Percentiles rank a stretch among this genome's conserved stretches.
Evolutionary conservation across 306 rosid genomes (phyloP).

Genomic region (Ziziphus jujuba): DNA sequence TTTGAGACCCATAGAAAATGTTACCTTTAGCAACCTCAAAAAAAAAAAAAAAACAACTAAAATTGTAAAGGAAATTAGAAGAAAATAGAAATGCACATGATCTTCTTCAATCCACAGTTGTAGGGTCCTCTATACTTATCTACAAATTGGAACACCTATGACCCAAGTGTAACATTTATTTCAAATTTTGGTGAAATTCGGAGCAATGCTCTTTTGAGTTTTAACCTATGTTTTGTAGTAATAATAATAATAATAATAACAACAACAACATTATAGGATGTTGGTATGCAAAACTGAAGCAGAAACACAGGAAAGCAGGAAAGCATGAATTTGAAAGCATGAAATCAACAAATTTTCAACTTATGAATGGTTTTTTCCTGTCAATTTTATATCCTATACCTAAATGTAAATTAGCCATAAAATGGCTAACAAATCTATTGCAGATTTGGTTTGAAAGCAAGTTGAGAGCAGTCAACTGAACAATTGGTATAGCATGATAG

Average conservation of each 20-base stretch:
- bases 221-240: neutral
- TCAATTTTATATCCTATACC: too few relatives aligned
- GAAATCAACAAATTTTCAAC: too few relatives aligned
- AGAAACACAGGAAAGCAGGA: too few relatives aligned
- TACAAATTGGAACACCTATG: constrained; percentile 82
- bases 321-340: too few relatives aligned
- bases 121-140: constrained; percentile 81
- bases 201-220: neutral
- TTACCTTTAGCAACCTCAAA: neutral
- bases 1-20: neutral
- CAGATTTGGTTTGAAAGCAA: too few relatives aligned
- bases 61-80: neutral
- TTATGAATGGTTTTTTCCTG: too few relatives aligned
- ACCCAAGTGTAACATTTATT: neutral
- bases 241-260: neutral
- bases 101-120: constrained; percentile 59
- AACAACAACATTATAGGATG: too few relatives aligned
- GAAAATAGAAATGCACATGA: constrained; percentile 77
- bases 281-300: too few relatives aligned
- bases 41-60: constrained; percentile 2
- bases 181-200: neutral
- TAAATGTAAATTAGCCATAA: too few relatives aligned
- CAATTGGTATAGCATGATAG: too few relatives aligned
- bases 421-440: too few relatives aligned
- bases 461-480: too few relatives aligned